Evolutionary conservation across 148 eudicot genomes (phyloP).

Genomic region (Camellia granthamiana): DNA sequence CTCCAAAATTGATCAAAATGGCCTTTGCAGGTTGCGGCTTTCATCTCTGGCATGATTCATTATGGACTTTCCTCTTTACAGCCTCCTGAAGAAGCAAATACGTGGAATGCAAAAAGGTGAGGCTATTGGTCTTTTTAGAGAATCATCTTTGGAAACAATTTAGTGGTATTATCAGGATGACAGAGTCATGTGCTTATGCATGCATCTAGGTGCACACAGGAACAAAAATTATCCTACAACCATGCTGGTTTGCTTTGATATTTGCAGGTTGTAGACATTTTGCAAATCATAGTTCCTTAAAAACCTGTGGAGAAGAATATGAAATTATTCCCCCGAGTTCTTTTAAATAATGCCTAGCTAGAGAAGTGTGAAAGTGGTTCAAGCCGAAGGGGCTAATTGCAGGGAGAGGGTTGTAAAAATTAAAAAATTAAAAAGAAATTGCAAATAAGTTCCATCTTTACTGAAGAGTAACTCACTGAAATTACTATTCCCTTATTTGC

Average conservation of each 20-base stretch:
- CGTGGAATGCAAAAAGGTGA: conserved; percentile 52
- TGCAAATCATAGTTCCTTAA: not conserved
- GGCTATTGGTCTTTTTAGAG: conserved; percentile 7
- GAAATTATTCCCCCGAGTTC: not conserved
- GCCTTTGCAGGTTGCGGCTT: conserved; percentile 52
- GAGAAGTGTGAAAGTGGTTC: not conserved
- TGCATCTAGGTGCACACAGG: not conserved
- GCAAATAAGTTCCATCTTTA: not conserved
- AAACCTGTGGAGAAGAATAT: not conserved
- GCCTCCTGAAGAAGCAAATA: conserved; percentile 31
- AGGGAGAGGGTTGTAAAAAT: not conserved
- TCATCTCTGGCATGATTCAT: conserved; percentile 47
- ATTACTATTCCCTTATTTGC: too few species aligned
- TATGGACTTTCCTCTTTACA: conserved; percentile 36
- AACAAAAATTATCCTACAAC: not conserved
- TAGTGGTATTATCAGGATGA: not conserved
- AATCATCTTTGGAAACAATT: not conserved
- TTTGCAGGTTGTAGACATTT: not conserved
- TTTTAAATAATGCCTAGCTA: not conserved
- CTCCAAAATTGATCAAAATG: too few species aligned
- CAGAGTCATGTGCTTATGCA: not conserved
- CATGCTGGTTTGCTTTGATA: not conserved
- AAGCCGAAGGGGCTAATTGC: not conserved
- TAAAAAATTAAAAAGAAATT: not conserved
- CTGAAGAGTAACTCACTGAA: too few species aligned